Conservation (phyloP, 768 basidiomycete genomes). For the Mycena latifolia region DNA sequence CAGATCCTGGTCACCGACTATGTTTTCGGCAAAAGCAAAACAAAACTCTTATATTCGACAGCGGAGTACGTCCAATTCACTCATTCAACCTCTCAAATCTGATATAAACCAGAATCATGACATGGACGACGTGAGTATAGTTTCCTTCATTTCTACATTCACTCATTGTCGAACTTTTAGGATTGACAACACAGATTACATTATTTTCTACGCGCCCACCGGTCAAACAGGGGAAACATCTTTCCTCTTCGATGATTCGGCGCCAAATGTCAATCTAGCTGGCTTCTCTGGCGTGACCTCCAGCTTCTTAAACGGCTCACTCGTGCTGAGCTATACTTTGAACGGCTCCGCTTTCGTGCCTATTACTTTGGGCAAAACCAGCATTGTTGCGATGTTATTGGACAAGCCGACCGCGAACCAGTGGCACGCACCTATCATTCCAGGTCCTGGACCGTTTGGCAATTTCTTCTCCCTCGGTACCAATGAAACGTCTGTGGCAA, state of each 20-base stretch:
- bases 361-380: slow-evolving; percentile 43
- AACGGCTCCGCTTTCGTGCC: slow-evolving; percentile 50
- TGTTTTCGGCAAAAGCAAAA: slow-evolving; percentile 51
- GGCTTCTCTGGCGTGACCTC: slow-evolving; percentile 46
- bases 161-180: slow-evolving; percentile 39
- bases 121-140: slow-evolving; percentile 64
- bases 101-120: slow-evolving; percentile 55
- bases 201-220: slow-evolving; percentile 56
- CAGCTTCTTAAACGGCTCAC: slow-evolving; percentile 49
- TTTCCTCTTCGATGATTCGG: slow-evolving; percentile 48
- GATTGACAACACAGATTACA: slow-evolving; percentile 55
- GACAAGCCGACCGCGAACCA: slow-evolving; percentile 62
- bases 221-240: slow-evolving; percentile 60
- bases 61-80: slow-evolving; percentile 52
- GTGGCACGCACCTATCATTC: slow-evolving; percentile 64
- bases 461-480: slow-evolving; percentile 60
- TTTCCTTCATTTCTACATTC: neutral
- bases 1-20: slow-evolving; percentile 61
- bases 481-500: slow-evolving; percentile 52
- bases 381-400: slow-evolving; percentile 50
- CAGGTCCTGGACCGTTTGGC: slow-evolving; percentile 49
- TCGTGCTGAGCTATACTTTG: slow-evolving; percentile 55
- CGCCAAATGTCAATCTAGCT: slow-evolving; percentile 45
- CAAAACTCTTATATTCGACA: slow-evolving; percentile 58
- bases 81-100: neutral